These are phyloP conservation scores for Calonectria pauciramosa DNA, from an alignment of 2,329 filamentous ascomycete genomes.

Conservation along the genomic window DNA sequence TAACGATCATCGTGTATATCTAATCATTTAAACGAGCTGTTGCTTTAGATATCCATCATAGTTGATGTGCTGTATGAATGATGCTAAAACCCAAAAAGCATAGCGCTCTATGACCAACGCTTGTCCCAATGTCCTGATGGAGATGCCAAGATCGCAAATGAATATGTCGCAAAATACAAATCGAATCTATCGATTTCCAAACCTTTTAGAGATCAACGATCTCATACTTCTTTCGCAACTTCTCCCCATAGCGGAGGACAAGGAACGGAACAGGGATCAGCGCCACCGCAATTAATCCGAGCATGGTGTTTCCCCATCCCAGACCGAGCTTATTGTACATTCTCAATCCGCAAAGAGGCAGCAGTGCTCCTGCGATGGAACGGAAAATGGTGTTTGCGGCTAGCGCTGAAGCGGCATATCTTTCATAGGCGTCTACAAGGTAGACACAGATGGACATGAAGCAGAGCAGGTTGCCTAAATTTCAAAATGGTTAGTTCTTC, in stretches of 20 bases:
- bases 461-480: conserved; percentile 18
- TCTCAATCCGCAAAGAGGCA: conserved; percentile 28
- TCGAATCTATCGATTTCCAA: not conserved
- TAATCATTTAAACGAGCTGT: no score
- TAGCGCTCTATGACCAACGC: not conserved
- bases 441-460: conserved; percentile 33
- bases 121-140: not conserved
- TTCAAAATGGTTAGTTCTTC: not conserved
- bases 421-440: conserved; percentile 32
- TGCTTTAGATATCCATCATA: not conserved
- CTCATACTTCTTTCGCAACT: conserved; percentile 29
- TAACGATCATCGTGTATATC: not conserved
- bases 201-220: conserved; percentile 13
- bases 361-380: conserved; percentile 11
- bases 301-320: conserved; percentile 60
- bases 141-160: no score
- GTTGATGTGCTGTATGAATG: no score
- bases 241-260: conserved; percentile 56
- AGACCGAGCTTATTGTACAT: conserved; percentile 52
- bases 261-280: conserved; percentile 57
- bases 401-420: conserved; percentile 30
- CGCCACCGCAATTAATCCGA: conserved; percentile 56
- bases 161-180: not conserved
- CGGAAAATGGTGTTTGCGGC: conserved; percentile 34
- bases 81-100: no score